Conservation (phyloP, 208 protist species). For the Leishmania martiniquensis region DNA sequence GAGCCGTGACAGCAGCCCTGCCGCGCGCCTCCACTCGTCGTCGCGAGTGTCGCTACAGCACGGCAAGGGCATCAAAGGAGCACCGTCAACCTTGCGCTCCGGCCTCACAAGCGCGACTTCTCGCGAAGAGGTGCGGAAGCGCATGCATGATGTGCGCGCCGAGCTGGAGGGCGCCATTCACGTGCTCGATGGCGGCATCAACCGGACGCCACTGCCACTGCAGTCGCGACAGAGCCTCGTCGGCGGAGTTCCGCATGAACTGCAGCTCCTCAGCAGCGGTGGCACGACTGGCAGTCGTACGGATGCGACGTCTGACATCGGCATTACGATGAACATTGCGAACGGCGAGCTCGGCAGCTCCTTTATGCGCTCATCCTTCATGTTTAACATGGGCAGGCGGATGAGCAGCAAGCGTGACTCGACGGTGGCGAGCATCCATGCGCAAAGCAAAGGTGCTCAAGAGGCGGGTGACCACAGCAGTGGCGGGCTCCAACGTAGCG, state of each 20-base stretch:
- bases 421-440: neutral
- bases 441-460: neutral
- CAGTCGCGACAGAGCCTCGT: conserved; percentile 35
- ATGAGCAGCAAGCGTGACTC: conserved; percentile 8
- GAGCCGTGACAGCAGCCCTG: neutral
- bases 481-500: neutral
- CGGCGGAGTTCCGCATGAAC: conserved; percentile 20
- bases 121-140: conserved; percentile 49
- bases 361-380: conserved; percentile 74
- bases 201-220: conserved; percentile 86
- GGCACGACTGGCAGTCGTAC: conserved; percentile 5
- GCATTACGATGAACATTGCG: conserved; percentile 9
- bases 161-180: conserved; percentile 71
- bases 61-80: neutral
- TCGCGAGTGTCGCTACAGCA: neutral
- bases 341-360: conserved; percentile 47
- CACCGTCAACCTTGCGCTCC: conserved; percentile 6
- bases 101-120: conserved; percentile 12
- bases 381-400: conserved; percentile 32
- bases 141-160: conserved; percentile 42
- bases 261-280: conserved; percentile 19
- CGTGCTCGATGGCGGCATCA: conserved; percentile 85
- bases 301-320: conserved; percentile 4
- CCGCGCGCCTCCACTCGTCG: conserved; percentile 1
- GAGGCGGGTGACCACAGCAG: conserved; percentile 16